A percentile compares a stretch with the other conserved stretches of the same genome.
phyloP scores from a whole-genome alignment of 208 protist species.

The Tritrichomonas musculus region DNA sequence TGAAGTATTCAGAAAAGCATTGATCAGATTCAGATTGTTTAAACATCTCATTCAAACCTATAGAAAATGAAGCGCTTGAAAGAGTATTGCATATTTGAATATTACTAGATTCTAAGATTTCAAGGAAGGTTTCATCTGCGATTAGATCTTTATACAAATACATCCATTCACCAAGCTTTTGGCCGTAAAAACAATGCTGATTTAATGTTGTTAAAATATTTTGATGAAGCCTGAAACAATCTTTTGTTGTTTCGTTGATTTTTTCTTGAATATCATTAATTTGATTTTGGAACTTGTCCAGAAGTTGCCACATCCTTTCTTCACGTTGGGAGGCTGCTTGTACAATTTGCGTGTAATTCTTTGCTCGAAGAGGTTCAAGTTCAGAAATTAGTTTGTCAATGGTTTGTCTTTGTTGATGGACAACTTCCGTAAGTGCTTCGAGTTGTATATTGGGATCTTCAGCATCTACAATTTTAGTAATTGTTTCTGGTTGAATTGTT shows the following conservation, averaged over 20 bases:
- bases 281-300: not conserved
- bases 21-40: too few relatives aligned
- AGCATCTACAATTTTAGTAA: not conserved
- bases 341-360: not conserved
- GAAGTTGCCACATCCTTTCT: not conserved
- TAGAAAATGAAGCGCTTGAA: not conserved
- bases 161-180: not conserved
- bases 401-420: not conserved
- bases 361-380: not conserved
- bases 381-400: not conserved
- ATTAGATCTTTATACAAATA: not conserved
- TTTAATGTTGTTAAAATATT: not conserved
- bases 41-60: too few relatives aligned
- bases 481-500: not conserved
- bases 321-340: not conserved
- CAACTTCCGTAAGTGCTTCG: not conserved
- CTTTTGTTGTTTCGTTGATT: not conserved
- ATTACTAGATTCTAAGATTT: not conserved
- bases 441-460: not conserved
- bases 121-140: not conserved
- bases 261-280: not conserved
- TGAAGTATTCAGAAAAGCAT: too few relatives aligned
- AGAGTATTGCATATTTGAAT: not conserved
- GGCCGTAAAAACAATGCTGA: not conserved
- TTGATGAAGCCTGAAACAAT: not conserved